Evolutionary conservation across 148 eudicot genomes (phyloP).

Genomic region (Pouteria glomerata): DNA sequence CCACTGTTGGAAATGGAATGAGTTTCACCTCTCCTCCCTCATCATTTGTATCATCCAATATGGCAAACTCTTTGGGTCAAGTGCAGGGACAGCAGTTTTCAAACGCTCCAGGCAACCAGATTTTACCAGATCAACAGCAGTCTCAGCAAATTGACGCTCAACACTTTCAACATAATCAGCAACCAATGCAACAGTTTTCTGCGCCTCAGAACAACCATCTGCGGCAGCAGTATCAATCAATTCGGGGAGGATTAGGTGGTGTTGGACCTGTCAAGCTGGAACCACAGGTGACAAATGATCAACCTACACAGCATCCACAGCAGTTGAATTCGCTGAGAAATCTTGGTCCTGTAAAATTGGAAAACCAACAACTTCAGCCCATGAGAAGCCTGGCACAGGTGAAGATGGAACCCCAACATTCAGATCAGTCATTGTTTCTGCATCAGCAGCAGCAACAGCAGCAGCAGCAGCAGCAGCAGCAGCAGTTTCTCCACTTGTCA

Average conservation of each 20-base stretch:
- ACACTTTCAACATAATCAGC: slow-evolving; percentile 59
- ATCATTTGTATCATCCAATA: slow-evolving; percentile 35
- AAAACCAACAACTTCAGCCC: slow-evolving; percentile 59
- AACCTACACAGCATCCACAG: slow-evolving; percentile 39
- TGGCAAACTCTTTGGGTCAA: slow-evolving; percentile 48
- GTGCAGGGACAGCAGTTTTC: slow-evolving; percentile 51
- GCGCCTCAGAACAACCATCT: slow-evolving; percentile 33
- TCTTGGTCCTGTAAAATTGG: slow-evolving; percentile 65
- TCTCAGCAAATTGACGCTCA: slow-evolving; percentile 53
- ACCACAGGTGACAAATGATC: slow-evolving; percentile 46
- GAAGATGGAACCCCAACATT: slow-evolving; percentile 78
- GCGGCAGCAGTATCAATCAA: slow-evolving; percentile 52
- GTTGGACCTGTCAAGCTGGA: slow-evolving; percentile 60
- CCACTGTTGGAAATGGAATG: slow-evolving; percentile 66
- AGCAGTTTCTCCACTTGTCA: slow-evolving; percentile 58
- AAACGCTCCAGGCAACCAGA: slow-evolving; percentile 38
- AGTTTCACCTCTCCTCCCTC: slow-evolving; percentile 56
- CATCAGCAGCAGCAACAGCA: slow-evolving; percentile 83
- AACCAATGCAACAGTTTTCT: slow-evolving; percentile 42
- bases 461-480: slow-evolving; percentile 36
- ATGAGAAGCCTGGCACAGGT: slow-evolving; percentile 52
- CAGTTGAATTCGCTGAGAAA: slow-evolving; percentile 58
- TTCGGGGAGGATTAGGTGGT: slow-evolving; percentile 50
- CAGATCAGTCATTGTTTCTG: slow-evolving; percentile 64
- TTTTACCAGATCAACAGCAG: slow-evolving; percentile 60